Evolutionary conservation across 2,329 filamentous ascomycete species (phyloP), one percentile per base, ranked within the genome.

Genomic region (Neocatenulostroma microsporum): DNA sequence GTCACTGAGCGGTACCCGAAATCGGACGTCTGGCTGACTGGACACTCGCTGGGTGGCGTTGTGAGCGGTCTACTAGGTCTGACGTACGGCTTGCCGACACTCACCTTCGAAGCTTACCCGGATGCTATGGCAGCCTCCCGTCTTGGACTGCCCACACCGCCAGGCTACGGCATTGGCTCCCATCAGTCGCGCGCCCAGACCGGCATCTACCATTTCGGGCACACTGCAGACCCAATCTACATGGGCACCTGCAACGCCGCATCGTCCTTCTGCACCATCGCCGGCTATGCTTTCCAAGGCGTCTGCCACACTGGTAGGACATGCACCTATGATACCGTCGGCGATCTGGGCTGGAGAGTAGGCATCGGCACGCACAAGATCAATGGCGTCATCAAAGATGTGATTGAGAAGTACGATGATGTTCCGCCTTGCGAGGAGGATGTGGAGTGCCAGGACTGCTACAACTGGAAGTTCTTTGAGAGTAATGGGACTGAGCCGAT

Each of bases 201-300:
- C 0, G 88, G 85, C 10, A 72, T 83, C 0, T 93, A 79, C 55
- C 91, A 98, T 60, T 89, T 95, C 57, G 91, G 91, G 3, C 88
- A 96, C 54, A 96, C 87, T 0, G 91, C 91, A 1, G 91, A 98
- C 60, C 91, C 91, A 0, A 80, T 98, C 21, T 98, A 82, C 54
- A 88, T 95, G 66, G 91, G 91, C 21, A 84, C 81, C 1, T 96
- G 91, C 63, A 95, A 94, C 53, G 84, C 84, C 21, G 85, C 84
- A 3, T 87, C 84, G 2, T 88, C 89, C 3, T 79, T 82, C 9
- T 96, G 91, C 61, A 91, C 88, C 0, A 79, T 94, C 53, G 89
- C 80, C 2, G 91, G 91, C 0, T 98, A 96, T 58, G 88, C 91
- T 1, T 74, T 98, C 70, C 87, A 98, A 62, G 83, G 86, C 10